Percentiles rank a stretch among this genome's conserved stretches.
phyloP scores from a whole-genome alignment of 1,284 basidiomycete genomes.

The Malassezia equina region DNA sequence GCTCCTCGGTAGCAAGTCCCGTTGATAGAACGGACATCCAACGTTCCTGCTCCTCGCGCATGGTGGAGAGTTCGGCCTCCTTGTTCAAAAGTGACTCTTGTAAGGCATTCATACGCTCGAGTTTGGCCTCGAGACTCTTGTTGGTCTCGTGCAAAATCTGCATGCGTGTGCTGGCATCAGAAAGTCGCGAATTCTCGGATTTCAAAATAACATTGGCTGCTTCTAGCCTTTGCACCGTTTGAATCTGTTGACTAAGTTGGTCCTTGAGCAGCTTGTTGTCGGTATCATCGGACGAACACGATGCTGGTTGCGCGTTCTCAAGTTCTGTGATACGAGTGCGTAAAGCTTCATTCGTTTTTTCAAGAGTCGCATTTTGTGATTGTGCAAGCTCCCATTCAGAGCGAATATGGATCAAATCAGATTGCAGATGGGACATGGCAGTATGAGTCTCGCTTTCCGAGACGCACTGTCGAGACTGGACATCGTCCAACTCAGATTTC shows the following conservation, averaged over 20 bases:
- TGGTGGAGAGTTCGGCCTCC: conserved; percentile 30
- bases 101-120: conserved; percentile 24
- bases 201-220: conserved; percentile 21
- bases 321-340: conserved; percentile 18
- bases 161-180: conserved; percentile 19
- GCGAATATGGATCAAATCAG: conserved; percentile 15
- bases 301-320: conserved; percentile 17
- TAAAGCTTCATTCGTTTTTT: background rate
- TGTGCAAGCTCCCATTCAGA: conserved; percentile 16
- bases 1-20: conserved; percentile 12
- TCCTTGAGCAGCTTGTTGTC: conserved; percentile 19
- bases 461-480: conserved; percentile 4
- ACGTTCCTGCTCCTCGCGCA: conserved; percentile 23
- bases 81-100: conserved; percentile 20
- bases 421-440: conserved; percentile 15
- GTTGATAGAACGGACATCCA: conserved; percentile 20
- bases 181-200: conserved; percentile 24
- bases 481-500: conserved; percentile 15
- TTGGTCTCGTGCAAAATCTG: conserved; percentile 42
- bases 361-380: conserved; percentile 9
- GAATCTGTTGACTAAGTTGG: conserved; percentile 20
- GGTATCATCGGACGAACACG: conserved; percentile 7
- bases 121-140: conserved; percentile 27
- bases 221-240: conserved; percentile 22
- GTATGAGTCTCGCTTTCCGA: conserved; percentile 9